These are phyloP conservation scores for Ormosia semicastrata DNA, from an alignment of 306 rosid genomes.

Conservation along the genomic window DNA sequence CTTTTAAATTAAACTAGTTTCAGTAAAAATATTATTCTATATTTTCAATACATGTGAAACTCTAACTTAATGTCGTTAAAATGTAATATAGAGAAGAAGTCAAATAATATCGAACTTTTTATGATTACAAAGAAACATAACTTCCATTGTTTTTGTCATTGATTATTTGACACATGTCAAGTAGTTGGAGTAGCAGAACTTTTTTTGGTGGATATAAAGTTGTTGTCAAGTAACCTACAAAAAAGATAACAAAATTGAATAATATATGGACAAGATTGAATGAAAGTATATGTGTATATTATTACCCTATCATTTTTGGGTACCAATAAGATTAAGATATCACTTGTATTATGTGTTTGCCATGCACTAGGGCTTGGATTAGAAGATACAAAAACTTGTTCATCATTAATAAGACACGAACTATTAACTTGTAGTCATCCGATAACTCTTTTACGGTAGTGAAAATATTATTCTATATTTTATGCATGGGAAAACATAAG, in stretches of 20 bases:
- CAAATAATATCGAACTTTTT: background rate
- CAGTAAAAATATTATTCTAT: background rate
- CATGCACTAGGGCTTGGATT: slow-evolving; percentile 36
- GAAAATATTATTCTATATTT: too few relatives aligned
- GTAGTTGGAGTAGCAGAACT: background rate
- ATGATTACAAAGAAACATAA: background rate
- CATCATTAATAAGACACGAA: background rate
- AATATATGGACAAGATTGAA: too few relatives aligned
- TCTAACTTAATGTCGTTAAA: background rate
- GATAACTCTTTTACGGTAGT: too few relatives aligned
- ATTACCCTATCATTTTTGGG: background rate
- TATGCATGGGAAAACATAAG: background rate
- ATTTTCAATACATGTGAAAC: background rate
- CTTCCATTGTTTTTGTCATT: background rate
- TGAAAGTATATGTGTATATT: too few relatives aligned
- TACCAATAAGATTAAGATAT: too few relatives aligned
- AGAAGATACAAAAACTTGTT: background rate
- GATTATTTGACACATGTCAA: background rate
- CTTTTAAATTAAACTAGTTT: too few relatives aligned
- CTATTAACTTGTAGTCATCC: background rate
- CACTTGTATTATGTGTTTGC: too few relatives aligned
- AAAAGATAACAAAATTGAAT: too few relatives aligned
- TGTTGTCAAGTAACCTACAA: too few relatives aligned
- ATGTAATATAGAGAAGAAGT: background rate
- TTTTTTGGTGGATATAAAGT: background rate